Evolutionary conservation across 306 rosid genomes (phyloP), one percentile per base, ranked within the genome.

Genomic region (Vigna mungo): DNA sequence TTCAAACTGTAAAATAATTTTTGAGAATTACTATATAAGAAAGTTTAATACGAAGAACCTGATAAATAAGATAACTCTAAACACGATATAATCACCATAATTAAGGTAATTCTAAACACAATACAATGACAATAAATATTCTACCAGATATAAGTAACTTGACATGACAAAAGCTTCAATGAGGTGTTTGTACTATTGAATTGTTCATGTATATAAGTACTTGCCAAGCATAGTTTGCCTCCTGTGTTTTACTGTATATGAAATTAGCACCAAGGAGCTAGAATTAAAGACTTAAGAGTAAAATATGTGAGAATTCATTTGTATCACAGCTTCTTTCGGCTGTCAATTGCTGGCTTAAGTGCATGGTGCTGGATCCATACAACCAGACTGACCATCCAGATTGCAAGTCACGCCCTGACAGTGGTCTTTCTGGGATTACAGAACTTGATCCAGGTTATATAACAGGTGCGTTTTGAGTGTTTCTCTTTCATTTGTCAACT

Each of bases 401-500:
- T 49, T 95, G 99, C 84, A 92, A 91, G 85, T 90, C 99, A 0
- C 95, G 99, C 41, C 99, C 99, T 32, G 99, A 95, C 73, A 90
- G 94, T 2, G 99, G 99, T 72, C 99, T 95, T 86, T 95, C 99
- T 4, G 99, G 96, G 9, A 95, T 95, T 69, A 95, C 97, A 1
- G 99, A 95, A 75, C 97, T 95, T 65, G 99, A 95, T 87, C 99
- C 99, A 5, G 99, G 99, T 68, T 95, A 95, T 68, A 95, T 95
- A 68, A 95, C 99, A 30, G 99, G 99, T 87, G 67, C 43, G 47
- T 51, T 53, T 54, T 56, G n/a, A 0, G 10, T 18, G 13, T 69
- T 8, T 44, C 34, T 74, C 49, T 52, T 14, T 65, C n/a, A 6
- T 0, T 6, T 54, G 30, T 9, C 30, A 20, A 54, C 9, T 54